phyloP scores from a whole-genome alignment of 371 early-diverging fungal genomes.

The Mortierella sp. region DNA sequence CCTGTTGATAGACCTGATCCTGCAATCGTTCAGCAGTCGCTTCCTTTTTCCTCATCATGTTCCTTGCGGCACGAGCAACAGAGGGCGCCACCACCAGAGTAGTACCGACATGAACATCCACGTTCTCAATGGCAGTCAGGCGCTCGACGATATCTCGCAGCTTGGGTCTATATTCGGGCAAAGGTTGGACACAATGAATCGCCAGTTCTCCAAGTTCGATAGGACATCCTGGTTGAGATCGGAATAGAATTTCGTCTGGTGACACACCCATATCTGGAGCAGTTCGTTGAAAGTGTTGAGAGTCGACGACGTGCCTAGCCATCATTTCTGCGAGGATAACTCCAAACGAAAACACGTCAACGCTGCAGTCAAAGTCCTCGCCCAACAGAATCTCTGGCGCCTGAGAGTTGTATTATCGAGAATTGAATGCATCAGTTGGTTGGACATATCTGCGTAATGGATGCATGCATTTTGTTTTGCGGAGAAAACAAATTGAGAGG shows the following conservation, averaged over 20 bases:
- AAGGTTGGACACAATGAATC: slow-evolving; percentile 46
- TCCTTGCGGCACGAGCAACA: slow-evolving; percentile 51
- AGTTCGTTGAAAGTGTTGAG: slow-evolving; percentile 45
- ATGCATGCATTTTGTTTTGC: neutral
- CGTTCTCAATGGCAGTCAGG: slow-evolving; percentile 47
- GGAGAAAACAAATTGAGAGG: neutral
- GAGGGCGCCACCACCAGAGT: slow-evolving; percentile 52
- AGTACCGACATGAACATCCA: slow-evolving; percentile 54
- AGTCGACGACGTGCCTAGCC: slow-evolving; percentile 60
- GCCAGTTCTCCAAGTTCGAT: slow-evolving; percentile 50
- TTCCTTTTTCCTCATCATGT: slow-evolving; percentile 43
- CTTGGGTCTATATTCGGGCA: slow-evolving; percentile 40
- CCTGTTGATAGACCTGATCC: slow-evolving; percentile 9
- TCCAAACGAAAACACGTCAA: slow-evolving; percentile 73
- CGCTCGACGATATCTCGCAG: slow-evolving; percentile 41
- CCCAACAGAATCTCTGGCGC: slow-evolving; percentile 75
- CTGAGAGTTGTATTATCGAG: slow-evolving; percentile 32
- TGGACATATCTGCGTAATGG: neutral
- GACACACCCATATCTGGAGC: slow-evolving; percentile 63
- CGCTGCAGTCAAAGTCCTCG: slow-evolving; percentile 64
- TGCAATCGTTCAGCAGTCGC: neutral
- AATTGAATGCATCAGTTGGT: neutral
- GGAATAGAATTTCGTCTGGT: slow-evolving; percentile 49
- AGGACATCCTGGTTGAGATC: slow-evolving; percentile 54
- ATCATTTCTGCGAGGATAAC: slow-evolving; percentile 69